Evolutionary conservation across 1,139 yeast genomes (phyloP).

Genomic region (Chernovozyma aurita): DNA sequence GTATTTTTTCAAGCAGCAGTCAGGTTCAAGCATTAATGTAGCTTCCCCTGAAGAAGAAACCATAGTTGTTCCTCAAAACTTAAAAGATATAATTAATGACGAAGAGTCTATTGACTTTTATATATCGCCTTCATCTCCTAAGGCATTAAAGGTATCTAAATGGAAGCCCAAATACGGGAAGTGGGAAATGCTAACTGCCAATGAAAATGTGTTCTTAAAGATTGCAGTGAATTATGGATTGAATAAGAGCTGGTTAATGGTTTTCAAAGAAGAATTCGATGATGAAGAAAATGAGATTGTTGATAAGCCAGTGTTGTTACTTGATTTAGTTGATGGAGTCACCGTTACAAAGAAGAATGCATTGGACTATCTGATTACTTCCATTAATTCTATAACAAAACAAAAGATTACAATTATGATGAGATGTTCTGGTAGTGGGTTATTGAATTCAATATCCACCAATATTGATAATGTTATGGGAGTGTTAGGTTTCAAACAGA

Average conservation of each 20-base stretch:
- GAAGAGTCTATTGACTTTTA: conserved; percentile 39
- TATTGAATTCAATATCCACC: conserved; percentile 21
- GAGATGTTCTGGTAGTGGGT: conserved; percentile 28
- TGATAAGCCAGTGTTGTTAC: conserved; percentile 35
- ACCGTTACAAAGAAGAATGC: conserved; percentile 21
- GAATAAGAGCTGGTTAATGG: conserved; percentile 34
- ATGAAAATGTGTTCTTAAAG: conserved; percentile 33
- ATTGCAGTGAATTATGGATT: conserved; percentile 33
- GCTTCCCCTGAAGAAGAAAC: conserved; percentile 13
- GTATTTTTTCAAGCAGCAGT: conserved; percentile 34
- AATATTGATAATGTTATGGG: conserved; percentile 28
- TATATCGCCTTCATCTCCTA: conserved; percentile 32
- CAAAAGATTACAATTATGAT: conserved; percentile 29
- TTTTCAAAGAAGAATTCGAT: conserved; percentile 39
- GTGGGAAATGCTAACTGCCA: conserved; percentile 43
- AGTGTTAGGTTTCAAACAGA: conserved; percentile 12
- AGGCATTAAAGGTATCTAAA: conserved; percentile 37
- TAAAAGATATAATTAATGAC: conserved; percentile 37
- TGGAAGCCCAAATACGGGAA: conserved; percentile 43
- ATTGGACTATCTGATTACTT: conserved; percentile 35
- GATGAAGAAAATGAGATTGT: conserved; percentile 23
- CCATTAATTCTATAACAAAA: conserved; percentile 27
- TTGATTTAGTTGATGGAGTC: conserved; percentile 24
- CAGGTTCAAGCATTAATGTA: conserved; percentile 11
- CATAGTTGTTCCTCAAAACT: conserved; percentile 29